A percentile compares a stretch with the other conserved stretches of the same genome.
phyloP scores from a whole-genome alignment of 805 yeast genomes.

The Kodamaea nitidulidarum region DNA sequence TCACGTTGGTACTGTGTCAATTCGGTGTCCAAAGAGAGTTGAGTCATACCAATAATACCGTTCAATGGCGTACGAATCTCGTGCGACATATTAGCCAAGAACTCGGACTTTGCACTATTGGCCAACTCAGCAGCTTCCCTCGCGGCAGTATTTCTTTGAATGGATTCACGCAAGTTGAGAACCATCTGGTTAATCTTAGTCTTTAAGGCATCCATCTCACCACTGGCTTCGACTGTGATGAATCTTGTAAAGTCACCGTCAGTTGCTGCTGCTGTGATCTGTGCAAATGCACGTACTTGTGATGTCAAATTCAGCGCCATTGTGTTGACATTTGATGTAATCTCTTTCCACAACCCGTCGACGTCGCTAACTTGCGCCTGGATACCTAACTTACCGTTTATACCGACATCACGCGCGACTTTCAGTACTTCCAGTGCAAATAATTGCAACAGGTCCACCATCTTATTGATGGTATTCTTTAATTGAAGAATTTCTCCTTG shows the following conservation, averaged over 20 bases:
- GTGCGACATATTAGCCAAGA: slow-evolving; percentile 78
- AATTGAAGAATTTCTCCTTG: slow-evolving; percentile 86
- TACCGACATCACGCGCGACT: slow-evolving; percentile 91
- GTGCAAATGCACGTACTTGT: slow-evolving; percentile 90
- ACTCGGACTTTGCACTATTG: slow-evolving; percentile 83
- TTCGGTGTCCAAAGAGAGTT: slow-evolving; percentile 81
- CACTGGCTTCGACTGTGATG: slow-evolving; percentile 86
- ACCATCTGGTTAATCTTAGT: slow-evolving; percentile 60
- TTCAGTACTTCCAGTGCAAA: slow-evolving; percentile 86
- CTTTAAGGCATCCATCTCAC: slow-evolving; percentile 78
- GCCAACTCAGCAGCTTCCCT: slow-evolving; percentile 93
- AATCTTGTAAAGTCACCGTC: slow-evolving; percentile 90
- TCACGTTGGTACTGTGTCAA: slow-evolving; percentile 88
- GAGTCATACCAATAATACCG: slow-evolving; percentile 93
- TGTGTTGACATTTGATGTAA: slow-evolving; percentile 85
- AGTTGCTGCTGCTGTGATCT: slow-evolving; percentile 90
- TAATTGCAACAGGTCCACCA: slow-evolving; percentile 87
- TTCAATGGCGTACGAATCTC: slow-evolving; percentile 91
- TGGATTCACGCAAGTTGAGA: slow-evolving; percentile 78
- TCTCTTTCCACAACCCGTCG: slow-evolving; percentile 89
- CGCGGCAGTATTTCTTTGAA: slow-evolving; percentile 88
- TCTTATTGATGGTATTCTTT: slow-evolving; percentile 81
- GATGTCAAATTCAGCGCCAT: slow-evolving; percentile 93
- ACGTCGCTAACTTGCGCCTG: slow-evolving; percentile 90
- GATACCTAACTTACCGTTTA: slow-evolving; percentile 87